Evolutionary conservation across 1,284 basidiomycete genomes (phyloP), one percentile per base, ranked within the genome.

Genomic region (Ganoderma resinaceum): DNA sequence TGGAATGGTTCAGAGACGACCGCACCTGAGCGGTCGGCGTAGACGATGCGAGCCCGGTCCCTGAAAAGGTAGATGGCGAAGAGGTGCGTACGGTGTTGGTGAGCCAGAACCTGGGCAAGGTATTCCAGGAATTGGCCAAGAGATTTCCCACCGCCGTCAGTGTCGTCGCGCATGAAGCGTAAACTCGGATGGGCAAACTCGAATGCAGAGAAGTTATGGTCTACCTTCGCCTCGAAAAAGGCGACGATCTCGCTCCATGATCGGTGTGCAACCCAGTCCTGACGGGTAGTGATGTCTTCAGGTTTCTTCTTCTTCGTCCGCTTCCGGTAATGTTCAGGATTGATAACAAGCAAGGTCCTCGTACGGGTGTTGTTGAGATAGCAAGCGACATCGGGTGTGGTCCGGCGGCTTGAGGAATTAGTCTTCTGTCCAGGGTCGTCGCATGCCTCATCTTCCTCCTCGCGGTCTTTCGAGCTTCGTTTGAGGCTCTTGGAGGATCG

Each of bases 21-120:
- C 3, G 61, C 64, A 6, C 73, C 23, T 23, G 46, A 52, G 8
- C 23, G 46, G 23, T 52, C 46, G 46, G 23, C 46, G 46, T 52
- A 52, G 23, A 73, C 42, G 2, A 75, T 23, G 23, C 74, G 70
- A 0, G 68, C 66, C 26, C 33, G 49, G 33, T 62, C 7, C 1
- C 43, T 46, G 37, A 59, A 61, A 37, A 75, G 38, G 35, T 72
- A 65, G 61, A 73, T 29, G 26, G 66, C 33, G 62, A 72, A 75
- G 18, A 70, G 31, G 58, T 68, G 65, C 2, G 66, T 66, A 3
- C 73, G 74, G 59, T 72, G 73, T 60, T 77, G 75, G 20, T 58
- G 66, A 11, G 58, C 61, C 38, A 72, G 55, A 11, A 71, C 23
- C 12, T 67, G 66, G 0, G 66, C 31, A 11, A 67, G 62, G 42